phyloP scores from a whole-genome alignment of 805 yeast species.

The Kodamaea restingae region DNA sequence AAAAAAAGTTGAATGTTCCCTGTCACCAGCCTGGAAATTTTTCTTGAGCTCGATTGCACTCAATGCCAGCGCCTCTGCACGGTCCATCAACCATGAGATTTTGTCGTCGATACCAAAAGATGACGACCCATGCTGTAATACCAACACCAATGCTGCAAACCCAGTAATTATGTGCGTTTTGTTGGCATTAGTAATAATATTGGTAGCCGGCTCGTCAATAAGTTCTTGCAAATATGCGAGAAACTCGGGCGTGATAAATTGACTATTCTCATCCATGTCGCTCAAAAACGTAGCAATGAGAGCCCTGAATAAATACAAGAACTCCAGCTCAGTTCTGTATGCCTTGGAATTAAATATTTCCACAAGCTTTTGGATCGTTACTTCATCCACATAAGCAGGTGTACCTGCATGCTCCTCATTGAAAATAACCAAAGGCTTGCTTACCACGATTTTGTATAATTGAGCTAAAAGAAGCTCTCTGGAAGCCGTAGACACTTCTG shows the following conservation, averaged over 20 bases:
- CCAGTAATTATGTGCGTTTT: conserved; percentile 38
- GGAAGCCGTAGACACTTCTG: conserved; percentile 43
- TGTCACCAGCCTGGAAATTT: conserved; percentile 37
- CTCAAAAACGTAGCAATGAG: conserved; percentile 42
- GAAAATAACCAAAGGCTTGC: conserved; percentile 34
- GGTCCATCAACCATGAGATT: conserved; percentile 40
- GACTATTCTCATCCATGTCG: conserved; percentile 49
- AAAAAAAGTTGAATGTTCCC: conserved; percentile 39
- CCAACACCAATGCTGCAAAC: conserved; percentile 35
- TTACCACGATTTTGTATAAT: conserved; percentile 44
- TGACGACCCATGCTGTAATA: conserved; percentile 46
- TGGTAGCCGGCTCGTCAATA: conserved; percentile 32
- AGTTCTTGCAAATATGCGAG: conserved; percentile 22
- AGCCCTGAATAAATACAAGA: conserved; percentile 38
- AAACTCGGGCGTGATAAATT: conserved; percentile 30
- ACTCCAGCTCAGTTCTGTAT: conserved; percentile 38
- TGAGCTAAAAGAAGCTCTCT: conserved; percentile 50
- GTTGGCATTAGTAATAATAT: conserved; percentile 33
- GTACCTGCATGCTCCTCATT: conserved; percentile 37
- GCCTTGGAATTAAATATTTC: conserved; percentile 29
- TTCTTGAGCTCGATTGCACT: conserved; percentile 27
- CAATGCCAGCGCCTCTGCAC: conserved; percentile 37
- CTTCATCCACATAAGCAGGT: conserved; percentile 36
- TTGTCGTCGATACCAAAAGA: conserved; percentile 48
- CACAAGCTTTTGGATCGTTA: conserved; percentile 29